A percentile compares a stretch with the other conserved stretches of the same genome.
Evolutionary conservation across 306 rosid species (phyloP).

Genomic region (Lupinus albus): DNA sequence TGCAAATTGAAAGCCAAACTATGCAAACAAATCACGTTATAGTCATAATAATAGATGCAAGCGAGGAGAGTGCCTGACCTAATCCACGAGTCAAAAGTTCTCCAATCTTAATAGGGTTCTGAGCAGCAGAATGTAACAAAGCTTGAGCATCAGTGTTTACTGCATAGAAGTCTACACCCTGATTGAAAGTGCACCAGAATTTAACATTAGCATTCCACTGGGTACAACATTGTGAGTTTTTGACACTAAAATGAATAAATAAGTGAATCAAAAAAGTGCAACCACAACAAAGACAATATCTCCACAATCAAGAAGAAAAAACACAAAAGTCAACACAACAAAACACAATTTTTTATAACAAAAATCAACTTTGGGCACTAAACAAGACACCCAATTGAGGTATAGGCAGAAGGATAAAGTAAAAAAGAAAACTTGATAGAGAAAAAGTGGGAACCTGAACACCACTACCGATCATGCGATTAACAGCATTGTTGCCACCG

Average conservation of each 20-base stretch:
- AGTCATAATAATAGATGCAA: background rate
- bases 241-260: background rate
- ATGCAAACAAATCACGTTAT: slow-evolving; percentile 13
- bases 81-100: slow-evolving; percentile 97
- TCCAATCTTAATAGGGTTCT: slow-evolving; percentile 91
- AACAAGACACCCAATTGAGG: slow-evolving; percentile 2
- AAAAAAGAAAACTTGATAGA: slow-evolving; percentile 35
- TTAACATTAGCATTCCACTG: slow-evolving; percentile 40
- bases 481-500: slow-evolving; percentile 98
- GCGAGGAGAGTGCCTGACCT: slow-evolving; percentile 62
- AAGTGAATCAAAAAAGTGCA: slow-evolving; percentile 24
- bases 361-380: slow-evolving; percentile 17
- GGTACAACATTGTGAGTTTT: background rate
- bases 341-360: background rate
- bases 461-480: slow-evolving; percentile 98
- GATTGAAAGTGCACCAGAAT: slow-evolving; percentile 44
- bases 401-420: background rate
- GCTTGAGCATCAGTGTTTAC: slow-evolving; percentile 97
- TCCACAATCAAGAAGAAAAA: slow-evolving; percentile 25
- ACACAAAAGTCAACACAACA: background rate
- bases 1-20: background rate
- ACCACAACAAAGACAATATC: background rate
- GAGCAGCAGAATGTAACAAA: slow-evolving; percentile 77
- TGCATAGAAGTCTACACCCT: slow-evolving; percentile 98
- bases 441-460: slow-evolving; percentile 64